These are phyloP conservation scores for Ceratocystis cubensis DNA, from an alignment of 2,329 filamentous ascomycete genomes.

Conservation along the genomic window DNA sequence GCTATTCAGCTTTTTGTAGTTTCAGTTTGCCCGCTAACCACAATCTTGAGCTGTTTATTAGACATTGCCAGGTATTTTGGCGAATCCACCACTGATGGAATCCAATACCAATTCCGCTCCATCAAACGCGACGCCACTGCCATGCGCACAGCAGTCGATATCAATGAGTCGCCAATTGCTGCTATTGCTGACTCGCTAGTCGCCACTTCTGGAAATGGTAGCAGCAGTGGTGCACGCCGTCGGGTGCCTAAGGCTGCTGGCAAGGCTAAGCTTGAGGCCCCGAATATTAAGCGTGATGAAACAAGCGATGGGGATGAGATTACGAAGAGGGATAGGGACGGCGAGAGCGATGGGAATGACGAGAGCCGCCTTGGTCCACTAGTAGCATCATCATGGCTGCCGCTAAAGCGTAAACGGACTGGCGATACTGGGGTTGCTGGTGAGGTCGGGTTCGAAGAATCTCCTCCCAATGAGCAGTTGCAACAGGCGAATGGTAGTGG, in stretches of 20 bases:
- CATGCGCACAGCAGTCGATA: constrained; percentile 34
- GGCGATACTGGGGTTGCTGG: neutral
- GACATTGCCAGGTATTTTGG: constrained; percentile 49
- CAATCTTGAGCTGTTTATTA: constrained; percentile 24
- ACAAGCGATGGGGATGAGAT: constrained; percentile 23
- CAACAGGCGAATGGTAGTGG: no score
- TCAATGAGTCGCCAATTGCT: constrained; percentile 35
- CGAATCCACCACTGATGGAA: constrained; percentile 43
- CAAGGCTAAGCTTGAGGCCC: constrained; percentile 18
- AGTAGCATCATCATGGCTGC: constrained; percentile 9
- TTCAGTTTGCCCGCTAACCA: neutral
- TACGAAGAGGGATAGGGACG: constrained; percentile 23
- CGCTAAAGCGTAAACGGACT: constrained; percentile 4
- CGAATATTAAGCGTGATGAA: constrained; percentile 24
- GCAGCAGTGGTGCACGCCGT: constrained; percentile 6
- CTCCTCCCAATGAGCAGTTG: no score
- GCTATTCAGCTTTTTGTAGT: neutral
- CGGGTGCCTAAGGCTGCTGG: constrained; percentile 14
- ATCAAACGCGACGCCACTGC: constrained; percentile 42
- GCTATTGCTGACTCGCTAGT: constrained; percentile 27
- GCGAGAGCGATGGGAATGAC: constrained; percentile 23
- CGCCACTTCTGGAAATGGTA: constrained; percentile 21
- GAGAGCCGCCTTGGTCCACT: constrained; percentile 23
- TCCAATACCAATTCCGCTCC: constrained; percentile 48
- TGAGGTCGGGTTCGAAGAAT: no score